phyloP scores from a whole-genome alignment of 768 basidiomycete genomes.

The Podaxis rugospora region DNA sequence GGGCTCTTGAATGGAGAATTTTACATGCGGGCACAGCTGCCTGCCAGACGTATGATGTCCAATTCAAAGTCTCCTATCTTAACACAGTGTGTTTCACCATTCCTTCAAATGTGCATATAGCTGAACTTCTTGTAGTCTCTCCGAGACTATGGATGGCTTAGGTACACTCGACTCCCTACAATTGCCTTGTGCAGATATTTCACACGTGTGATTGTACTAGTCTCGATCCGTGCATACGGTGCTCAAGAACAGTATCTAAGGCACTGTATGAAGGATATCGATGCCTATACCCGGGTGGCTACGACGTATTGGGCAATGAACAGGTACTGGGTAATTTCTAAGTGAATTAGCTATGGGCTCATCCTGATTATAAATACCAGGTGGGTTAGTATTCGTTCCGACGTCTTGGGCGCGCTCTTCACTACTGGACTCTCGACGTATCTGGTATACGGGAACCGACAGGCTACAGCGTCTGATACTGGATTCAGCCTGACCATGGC shows the following conservation, averaged over 20 bases:
- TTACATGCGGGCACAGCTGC: slow-evolving; percentile 39
- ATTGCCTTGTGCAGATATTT: not conserved
- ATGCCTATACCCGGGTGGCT: slow-evolving; percentile 45
- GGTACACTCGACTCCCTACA: slow-evolving; percentile 22
- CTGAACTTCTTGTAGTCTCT: not conserved
- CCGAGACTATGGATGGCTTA: slow-evolving; percentile 46
- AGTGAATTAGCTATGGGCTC: slow-evolving; percentile 38
- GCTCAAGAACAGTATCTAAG: slow-evolving; percentile 44
- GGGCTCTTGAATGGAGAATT: slow-evolving; percentile 38
- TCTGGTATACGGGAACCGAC: slow-evolving; percentile 38
- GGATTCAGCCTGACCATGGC: slow-evolving; percentile 58
- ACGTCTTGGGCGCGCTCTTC: slow-evolving; percentile 54
- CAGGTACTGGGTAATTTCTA: not conserved
- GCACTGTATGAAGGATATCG: slow-evolving; percentile 44
- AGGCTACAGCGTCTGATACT: slow-evolving; percentile 35
- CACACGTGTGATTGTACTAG: slow-evolving; percentile 17
- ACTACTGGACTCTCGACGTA: slow-evolving; percentile 50
- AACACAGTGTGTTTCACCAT: slow-evolving; percentile 36
- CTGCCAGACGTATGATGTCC: slow-evolving; percentile 26
- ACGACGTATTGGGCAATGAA: not conserved
- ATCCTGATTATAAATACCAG: slow-evolving; percentile 27
- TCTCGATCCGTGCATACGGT: slow-evolving; percentile 60
- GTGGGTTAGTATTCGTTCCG: slow-evolving; percentile 47
- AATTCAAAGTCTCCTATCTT: slow-evolving; percentile 34
- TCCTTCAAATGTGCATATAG: slow-evolving; percentile 12